These are phyloP conservation scores for Nakazawaea wyomingensis DNA, from an alignment of 805 yeast genomes.

Conservation along the genomic window DNA sequence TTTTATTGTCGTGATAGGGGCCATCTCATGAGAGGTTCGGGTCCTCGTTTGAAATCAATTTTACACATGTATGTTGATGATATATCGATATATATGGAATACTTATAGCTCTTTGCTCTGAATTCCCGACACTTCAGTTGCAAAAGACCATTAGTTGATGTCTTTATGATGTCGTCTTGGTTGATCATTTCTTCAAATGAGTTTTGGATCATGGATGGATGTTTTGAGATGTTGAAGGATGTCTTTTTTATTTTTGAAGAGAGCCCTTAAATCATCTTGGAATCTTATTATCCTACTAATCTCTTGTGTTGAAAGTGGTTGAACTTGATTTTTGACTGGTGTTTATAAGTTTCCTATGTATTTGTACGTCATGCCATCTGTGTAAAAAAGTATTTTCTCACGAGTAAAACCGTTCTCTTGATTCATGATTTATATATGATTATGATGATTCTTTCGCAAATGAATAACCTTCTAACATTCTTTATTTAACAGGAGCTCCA, in stretches of 20 bases:
- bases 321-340: not conserved
- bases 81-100: slow-evolving; percentile 18
- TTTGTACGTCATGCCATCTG: not conserved
- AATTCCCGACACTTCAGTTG: slow-evolving; percentile 87
- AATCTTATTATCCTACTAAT: no score
- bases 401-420: no score
- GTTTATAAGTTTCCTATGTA: not conserved
- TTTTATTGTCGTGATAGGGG: not conserved
- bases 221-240: no score
- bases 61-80: no score
- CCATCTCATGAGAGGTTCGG: slow-evolving; percentile 52
- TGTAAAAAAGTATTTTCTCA: not conserved
- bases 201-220: no score
- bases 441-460: no score
- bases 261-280: no score
- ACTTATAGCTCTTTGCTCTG: slow-evolving; percentile 45
- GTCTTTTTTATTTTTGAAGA: no score
- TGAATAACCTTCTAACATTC: slow-evolving; percentile 1
- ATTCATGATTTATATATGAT: no score
- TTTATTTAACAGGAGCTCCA: slow-evolving; percentile 73
- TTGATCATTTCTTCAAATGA: no score
- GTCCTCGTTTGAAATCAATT: slow-evolving; percentile 67
- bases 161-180: not conserved
- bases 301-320: no score
- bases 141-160: slow-evolving; percentile 21